Evolutionary conservation across 208 protist species (phyloP).

Genomic region (Trypanosoma boissoni): DNA sequence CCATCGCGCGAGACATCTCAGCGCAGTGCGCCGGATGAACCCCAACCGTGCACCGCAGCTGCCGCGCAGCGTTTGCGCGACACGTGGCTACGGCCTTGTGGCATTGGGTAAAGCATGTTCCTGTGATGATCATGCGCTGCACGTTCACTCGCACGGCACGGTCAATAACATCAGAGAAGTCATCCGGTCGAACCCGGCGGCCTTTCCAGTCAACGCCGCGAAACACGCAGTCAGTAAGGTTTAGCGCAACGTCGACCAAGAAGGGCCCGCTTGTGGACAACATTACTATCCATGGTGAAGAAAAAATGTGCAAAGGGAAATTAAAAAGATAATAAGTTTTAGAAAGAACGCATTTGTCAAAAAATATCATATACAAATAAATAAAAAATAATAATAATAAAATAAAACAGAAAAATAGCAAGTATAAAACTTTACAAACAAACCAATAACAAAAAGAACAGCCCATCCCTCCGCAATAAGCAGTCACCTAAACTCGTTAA

Average conservation of each 20-base stretch:
- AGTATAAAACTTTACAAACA: slow-evolving; percentile 1
- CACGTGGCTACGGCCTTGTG: slow-evolving; percentile 81
- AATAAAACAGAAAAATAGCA: too few relatives aligned
- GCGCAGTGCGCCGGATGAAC: slow-evolving; percentile 80
- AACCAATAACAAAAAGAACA: slow-evolving; percentile 10
- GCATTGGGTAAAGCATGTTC: slow-evolving; percentile 70
- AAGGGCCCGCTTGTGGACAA: slow-evolving; percentile 28
- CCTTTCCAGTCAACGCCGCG: slow-evolving; percentile 83
- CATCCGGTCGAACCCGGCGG: slow-evolving; percentile 68
- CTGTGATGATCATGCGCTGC: slow-evolving; percentile 81
- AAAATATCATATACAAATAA: slow-evolving; percentile 7
- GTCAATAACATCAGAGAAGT: slow-evolving; percentile 74
- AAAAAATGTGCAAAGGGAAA: slow-evolving; percentile 5
- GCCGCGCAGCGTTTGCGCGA: slow-evolving; percentile 42
- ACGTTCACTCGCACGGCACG: slow-evolving; percentile 57
- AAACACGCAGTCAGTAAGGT: slow-evolving; percentile 90
- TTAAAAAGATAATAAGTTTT: too few relatives aligned
- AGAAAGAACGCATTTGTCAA: background rate
- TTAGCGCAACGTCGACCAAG: slow-evolving; percentile 86
- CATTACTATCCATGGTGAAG: slow-evolving; percentile 12
- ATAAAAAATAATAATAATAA: too few relatives aligned
- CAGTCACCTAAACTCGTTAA: background rate
- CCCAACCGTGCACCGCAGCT: slow-evolving; percentile 75
- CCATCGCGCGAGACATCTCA: slow-evolving; percentile 62
- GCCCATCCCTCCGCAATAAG: background rate